These are phyloP conservation scores for Tolypocladium guangdongense DNA, from an alignment of 2,329 filamentous ascomycete species.

Conservation along the genomic window DNA sequence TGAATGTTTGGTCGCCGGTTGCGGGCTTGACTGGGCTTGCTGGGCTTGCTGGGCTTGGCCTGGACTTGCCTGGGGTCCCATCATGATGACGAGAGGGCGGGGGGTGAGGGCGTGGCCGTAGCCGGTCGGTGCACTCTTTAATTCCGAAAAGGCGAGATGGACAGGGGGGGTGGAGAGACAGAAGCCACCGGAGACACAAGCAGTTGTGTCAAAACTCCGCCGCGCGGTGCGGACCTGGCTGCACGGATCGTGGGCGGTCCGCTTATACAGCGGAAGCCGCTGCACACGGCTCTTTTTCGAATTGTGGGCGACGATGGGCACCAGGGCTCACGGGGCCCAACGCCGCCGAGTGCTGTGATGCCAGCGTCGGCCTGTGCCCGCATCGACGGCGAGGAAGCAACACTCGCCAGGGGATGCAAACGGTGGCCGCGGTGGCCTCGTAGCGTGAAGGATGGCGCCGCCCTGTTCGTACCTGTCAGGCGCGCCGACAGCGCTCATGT, in stretches of 20 bases:
- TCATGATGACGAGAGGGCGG: not conserved
- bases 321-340: not conserved
- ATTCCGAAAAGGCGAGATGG: not conserved
- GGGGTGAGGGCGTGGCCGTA: not conserved
- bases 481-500: not conserved
- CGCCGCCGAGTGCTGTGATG: not conserved
- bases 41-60: no score
- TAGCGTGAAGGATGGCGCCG: not conserved
- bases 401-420: not conserved
- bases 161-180: not conserved
- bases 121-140: not conserved
- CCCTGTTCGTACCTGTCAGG: not conserved
- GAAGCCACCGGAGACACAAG: no score
- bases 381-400: not conserved
- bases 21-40: not conserved
- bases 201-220: not conserved
- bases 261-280: not conserved
- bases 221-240: not conserved
- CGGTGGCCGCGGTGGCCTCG: not conserved
- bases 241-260: not conserved
- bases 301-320: not conserved
- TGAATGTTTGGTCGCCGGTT: not conserved
- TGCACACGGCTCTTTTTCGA: not conserved
- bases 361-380: not conserved
- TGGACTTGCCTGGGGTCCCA: no score